Conservation (phyloP, 441 rosid species). For the Adansonia madagascariensis region DNA sequence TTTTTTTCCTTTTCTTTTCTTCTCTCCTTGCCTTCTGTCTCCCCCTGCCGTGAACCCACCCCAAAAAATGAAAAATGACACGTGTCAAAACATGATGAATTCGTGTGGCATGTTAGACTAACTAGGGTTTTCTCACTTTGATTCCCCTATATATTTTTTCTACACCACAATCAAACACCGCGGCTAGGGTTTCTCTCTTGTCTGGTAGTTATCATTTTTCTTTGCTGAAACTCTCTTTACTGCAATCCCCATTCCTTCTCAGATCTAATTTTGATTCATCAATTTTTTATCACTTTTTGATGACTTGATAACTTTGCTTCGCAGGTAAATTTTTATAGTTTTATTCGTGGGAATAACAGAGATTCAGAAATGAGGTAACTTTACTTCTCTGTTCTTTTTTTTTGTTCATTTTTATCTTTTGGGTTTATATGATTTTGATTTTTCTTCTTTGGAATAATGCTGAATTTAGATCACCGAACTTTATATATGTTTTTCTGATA, state of each 20-base stretch:
- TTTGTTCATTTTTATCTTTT: neutral
- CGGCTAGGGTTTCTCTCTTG: too few species aligned
- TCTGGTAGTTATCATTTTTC: too few species aligned
- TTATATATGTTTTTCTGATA: neutral
- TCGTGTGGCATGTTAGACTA: too few species aligned
- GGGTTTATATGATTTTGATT: neutral
- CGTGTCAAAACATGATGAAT: too few species aligned
- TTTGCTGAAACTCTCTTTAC: too few species aligned
- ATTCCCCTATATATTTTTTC: neutral
- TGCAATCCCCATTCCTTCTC: neutral
- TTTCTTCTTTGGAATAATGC: neutral
- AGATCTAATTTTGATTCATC: neutral
- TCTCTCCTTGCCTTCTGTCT: too few species aligned
- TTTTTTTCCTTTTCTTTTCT: too few species aligned
- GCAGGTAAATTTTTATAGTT: neutral
- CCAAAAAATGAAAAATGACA: too few species aligned
- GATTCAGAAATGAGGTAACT: slow-evolving; percentile 24
- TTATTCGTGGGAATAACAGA: neutral
- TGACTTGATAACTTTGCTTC: neutral
- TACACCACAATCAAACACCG: neutral
- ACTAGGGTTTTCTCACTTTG: neutral
- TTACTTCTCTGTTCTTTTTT: too few species aligned
- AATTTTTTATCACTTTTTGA: neutral
- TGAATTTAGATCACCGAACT: neutral
- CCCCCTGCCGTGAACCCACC: too few species aligned